These are phyloP conservation scores for Angomonas ambiguus DNA, from an alignment of 208 protist species.

Conservation along the genomic window DNA sequence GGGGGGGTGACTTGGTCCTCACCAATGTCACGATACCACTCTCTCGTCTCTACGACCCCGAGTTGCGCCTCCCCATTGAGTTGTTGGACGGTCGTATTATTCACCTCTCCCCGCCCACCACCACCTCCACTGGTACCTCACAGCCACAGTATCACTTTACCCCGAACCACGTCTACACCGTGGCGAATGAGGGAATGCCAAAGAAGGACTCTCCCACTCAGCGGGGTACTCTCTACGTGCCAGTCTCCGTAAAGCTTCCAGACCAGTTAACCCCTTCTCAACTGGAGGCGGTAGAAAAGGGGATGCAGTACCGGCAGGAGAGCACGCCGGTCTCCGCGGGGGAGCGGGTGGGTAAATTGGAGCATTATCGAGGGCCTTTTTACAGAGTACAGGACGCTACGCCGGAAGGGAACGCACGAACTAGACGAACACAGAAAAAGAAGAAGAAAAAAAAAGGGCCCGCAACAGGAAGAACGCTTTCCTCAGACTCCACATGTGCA, in stretches of 20 bases:
- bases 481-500: conserved; percentile 1
- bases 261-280: conserved; percentile 10
- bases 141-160: conserved; percentile 34
- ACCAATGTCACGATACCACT: conserved; percentile 77
- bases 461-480: background rate
- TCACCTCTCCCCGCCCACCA: conserved; percentile 48
- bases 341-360: background rate
- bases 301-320: conserved; percentile 8
- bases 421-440: background rate
- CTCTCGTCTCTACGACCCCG: conserved; percentile 74
- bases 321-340: background rate
- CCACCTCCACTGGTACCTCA: conserved; percentile 12
- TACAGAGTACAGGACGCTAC: background rate
- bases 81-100: conserved; percentile 87
- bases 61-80: conserved; percentile 67
- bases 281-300: conserved; percentile 12
- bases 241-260: conserved; percentile 25
- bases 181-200: conserved; percentile 91
- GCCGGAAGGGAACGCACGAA: background rate
- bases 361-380: background rate
- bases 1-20: conserved; percentile 86
- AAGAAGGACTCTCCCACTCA: conserved; percentile 16
- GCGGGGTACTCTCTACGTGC: conserved; percentile 25
- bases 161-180: conserved; percentile 40
- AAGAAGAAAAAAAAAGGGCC: conserved; percentile 1